phyloP scores from a whole-genome alignment of 352 stramenopile species.

The Phytophthora vignae region DNA sequence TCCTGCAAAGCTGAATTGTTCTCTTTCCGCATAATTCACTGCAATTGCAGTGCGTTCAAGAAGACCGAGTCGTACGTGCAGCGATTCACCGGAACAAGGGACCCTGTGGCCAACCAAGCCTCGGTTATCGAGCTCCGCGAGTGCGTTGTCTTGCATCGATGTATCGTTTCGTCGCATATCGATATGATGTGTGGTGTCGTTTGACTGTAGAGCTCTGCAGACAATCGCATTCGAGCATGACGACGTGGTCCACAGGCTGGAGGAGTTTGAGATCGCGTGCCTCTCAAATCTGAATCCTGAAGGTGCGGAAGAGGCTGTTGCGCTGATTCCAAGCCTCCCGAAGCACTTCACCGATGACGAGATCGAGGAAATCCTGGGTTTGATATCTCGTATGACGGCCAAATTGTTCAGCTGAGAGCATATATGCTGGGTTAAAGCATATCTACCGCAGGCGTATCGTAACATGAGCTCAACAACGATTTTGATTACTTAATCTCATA shows the following conservation, averaged over 20 bases:
- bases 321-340: conserved; percentile 83
- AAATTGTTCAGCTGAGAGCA: conserved; percentile 64
- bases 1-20: not conserved
- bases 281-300: conserved; percentile 88
- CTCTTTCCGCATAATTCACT: not conserved
- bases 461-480: conserved; percentile 22
- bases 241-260: conserved; percentile 71
- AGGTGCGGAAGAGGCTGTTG: conserved; percentile 82
- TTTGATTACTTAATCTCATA: conserved; percentile 26
- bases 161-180: not conserved
- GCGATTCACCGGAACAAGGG: conserved; percentile 87
- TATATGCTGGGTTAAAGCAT: not conserved
- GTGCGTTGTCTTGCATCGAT: conserved; percentile 39
- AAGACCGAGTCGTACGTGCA: conserved; percentile 91
- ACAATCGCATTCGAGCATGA: conserved; percentile 77
- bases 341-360: conserved; percentile 86
- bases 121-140: conserved; percentile 87
- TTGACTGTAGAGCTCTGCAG: conserved; percentile 65
- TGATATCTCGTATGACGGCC: conserved; percentile 78
- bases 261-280: conserved; percentile 89
- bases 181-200: not conserved
- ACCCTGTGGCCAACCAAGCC: conserved; percentile 87
- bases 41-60: conserved; percentile 72
- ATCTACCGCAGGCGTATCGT: not conserved
- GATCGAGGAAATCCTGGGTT: conserved; percentile 85